Evolutionary conservation across 139 green algal genomes (phyloP).

Genomic region (Micractinium sp.): DNA sequence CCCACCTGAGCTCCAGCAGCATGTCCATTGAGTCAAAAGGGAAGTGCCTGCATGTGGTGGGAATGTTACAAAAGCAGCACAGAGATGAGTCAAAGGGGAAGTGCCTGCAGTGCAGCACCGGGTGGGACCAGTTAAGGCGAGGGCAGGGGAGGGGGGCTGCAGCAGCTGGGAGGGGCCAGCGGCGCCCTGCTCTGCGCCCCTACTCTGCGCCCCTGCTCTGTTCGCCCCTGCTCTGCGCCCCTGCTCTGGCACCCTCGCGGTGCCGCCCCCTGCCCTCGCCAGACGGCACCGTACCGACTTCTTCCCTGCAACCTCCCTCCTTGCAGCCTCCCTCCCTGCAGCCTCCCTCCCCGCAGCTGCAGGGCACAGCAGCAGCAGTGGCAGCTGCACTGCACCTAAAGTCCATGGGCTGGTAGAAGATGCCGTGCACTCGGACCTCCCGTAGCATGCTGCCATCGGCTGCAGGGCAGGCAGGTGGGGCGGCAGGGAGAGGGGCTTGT

Average conservation of each 20-base stretch:
- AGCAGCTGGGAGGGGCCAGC: no score
- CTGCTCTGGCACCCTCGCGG: no score
- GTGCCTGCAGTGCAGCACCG: not conserved
- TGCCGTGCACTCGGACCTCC: constrained; percentile 13
- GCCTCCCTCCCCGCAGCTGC: not conserved
- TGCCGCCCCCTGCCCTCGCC: no score
- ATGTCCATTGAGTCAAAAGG: constrained; percentile 11
- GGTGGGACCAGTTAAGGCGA: no score
- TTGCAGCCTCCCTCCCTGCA: not conserved
- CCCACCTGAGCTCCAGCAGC: not conserved
- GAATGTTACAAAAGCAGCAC: no score
- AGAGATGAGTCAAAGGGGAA: constrained; percentile 17
- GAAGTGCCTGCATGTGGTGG: not conserved
- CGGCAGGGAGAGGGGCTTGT: not conserved
- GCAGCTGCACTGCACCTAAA: constrained; percentile 1
- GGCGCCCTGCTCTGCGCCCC: no score
- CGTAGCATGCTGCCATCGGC: constrained; percentile 16
- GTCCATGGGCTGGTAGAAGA: constrained; percentile 28
- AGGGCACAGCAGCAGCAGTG: not conserved
- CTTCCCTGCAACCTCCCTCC: no score
- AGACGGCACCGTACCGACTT: no score
- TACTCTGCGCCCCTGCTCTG: no score
- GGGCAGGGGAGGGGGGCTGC: no score
- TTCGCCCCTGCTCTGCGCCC: no score
- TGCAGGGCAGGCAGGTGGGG: not conserved